Percentiles rank a stretch among this genome's conserved stretches.
phyloP scores from a whole-genome alignment of 148 eudicot genomes.

The Beta vulgaris region DNA sequence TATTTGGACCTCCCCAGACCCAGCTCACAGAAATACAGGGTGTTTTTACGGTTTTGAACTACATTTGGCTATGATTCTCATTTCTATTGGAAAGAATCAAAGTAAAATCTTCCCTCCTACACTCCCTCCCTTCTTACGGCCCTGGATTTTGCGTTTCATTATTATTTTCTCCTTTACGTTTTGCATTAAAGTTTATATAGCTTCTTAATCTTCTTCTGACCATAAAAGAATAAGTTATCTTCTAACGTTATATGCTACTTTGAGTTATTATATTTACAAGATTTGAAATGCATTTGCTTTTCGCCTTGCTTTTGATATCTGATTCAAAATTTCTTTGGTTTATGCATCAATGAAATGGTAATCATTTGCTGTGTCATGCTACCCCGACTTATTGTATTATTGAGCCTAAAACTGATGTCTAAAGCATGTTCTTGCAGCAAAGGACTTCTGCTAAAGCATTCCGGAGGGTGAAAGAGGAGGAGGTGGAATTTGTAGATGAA shows the following conservation, averaged over 20 bases:
- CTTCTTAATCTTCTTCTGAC: too few relatives aligned
- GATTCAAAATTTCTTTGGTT: background rate
- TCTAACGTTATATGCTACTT: too few relatives aligned
- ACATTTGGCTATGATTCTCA: background rate
- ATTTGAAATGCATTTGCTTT: background rate
- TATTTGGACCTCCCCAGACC: background rate
- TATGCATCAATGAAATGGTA: background rate
- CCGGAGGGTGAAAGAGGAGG: constrained; percentile 80
- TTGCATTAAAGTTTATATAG: background rate
- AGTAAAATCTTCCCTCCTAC: too few relatives aligned
- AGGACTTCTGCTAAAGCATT: constrained; percentile 64
- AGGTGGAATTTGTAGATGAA: constrained; percentile 70
- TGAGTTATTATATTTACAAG: background rate
- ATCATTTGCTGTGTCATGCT: background rate
- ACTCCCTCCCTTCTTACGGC: background rate
- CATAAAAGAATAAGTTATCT: too few relatives aligned
- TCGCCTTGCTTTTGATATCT: background rate
- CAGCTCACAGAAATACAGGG: background rate
- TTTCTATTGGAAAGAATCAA: background rate
- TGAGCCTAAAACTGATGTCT: background rate
- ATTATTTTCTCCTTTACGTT: background rate
- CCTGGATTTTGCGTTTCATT: background rate
- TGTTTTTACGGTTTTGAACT: background rate
- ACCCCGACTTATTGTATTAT: background rate
- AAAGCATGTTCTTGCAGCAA: constrained; percentile 47